Conservation (phyloP, 1,284 basidiomycete genomes). For the Ceratobasidium sp. region DNA sequence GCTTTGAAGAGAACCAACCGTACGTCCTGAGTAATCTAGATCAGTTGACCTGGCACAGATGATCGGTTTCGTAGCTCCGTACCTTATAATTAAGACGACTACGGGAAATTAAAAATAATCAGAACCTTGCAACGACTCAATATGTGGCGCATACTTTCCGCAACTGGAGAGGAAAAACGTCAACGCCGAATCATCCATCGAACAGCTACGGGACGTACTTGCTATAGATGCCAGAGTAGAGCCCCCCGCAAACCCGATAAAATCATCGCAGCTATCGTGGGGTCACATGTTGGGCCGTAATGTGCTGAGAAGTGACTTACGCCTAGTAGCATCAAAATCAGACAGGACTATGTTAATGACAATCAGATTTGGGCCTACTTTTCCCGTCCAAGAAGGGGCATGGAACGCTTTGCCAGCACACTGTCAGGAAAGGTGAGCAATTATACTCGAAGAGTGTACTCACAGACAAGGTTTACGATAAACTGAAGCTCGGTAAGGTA, state of each 20-base stretch:
- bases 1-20: neutral
- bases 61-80: neutral
- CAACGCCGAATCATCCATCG: neutral
- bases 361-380: neutral
- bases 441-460: neutral
- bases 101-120: neutral
- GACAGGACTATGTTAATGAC: neutral
- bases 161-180: conserved; percentile 1
- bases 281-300: neutral
- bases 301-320: neutral
- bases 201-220: neutral
- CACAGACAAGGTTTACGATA: conserved; percentile 38
- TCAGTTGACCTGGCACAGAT: neutral
- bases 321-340: neutral
- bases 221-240: conserved; percentile 26
- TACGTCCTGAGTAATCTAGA: conserved; percentile 11
- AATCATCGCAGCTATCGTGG: neutral
- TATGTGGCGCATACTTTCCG: conserved; percentile 10
- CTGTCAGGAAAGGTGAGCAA: neutral
- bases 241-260: conserved; percentile 17
- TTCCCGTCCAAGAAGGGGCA: conserved; percentile 15
- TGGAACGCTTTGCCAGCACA: conserved; percentile 5
- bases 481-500: conserved; percentile 38
- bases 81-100: conserved; percentile 36
- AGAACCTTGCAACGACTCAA: neutral